Evolutionary conservation across 495 filamentous ascomycete species (phyloP).

Genomic region (Pyrenula aspistea): DNA sequence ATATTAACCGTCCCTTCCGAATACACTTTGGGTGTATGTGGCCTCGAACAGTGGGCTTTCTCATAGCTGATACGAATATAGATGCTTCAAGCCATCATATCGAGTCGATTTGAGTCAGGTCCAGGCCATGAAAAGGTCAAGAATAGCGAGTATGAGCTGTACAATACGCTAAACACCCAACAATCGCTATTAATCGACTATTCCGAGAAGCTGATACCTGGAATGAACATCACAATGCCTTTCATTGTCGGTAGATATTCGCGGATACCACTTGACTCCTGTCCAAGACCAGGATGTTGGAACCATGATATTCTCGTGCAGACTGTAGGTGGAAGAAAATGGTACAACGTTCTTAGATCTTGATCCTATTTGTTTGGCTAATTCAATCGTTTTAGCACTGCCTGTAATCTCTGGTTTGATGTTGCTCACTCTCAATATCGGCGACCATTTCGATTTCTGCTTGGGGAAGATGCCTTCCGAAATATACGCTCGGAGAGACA

Average conservation of each 20-base stretch:
- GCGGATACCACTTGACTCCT: not conserved
- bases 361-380: not conserved
- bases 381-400: not conserved
- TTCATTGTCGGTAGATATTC: not conserved
- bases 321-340: not conserved
- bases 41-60: not conserved
- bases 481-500: conserved; percentile 6
- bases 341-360: not conserved
- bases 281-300: not conserved
- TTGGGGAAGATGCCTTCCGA: not conserved
- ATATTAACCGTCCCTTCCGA: not conserved
- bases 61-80: not conserved
- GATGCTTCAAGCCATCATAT: not conserved
- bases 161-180: not conserved
- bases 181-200: not conserved
- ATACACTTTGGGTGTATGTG: not conserved
- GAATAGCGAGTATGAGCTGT: not conserved
- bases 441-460: not conserved
- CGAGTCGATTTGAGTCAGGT: not conserved
- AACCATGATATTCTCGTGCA: not conserved
- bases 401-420: not conserved
- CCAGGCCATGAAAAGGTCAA: not conserved
- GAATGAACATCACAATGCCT: not conserved
- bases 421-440: not conserved
- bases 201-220: not conserved